Percentiles rank a stretch among this genome's conserved stretches.
phyloP scores from a whole-genome alignment of 2,329 filamentous ascomycete species.

The Neofusicoccum cordaticola region DNA sequence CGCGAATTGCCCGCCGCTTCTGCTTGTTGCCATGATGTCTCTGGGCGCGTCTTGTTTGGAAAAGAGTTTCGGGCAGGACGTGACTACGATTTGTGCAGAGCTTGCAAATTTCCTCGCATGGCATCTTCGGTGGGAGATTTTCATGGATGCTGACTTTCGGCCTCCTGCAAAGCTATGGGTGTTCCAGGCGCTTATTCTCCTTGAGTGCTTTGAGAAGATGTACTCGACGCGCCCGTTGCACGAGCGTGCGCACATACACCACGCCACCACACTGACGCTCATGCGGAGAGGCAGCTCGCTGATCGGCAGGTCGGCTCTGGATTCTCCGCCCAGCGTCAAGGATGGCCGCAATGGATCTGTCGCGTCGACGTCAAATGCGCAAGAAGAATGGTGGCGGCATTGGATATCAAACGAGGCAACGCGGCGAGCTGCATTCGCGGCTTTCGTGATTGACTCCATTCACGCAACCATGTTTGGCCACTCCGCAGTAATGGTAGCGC shows the following conservation, averaged over 20 bases:
- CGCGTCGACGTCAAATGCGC: constrained; percentile 56
- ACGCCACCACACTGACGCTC: constrained; percentile 89
- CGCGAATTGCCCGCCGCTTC: constrained; percentile 77
- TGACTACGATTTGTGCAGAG: constrained; percentile 74
- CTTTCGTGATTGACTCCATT: constrained; percentile 91
- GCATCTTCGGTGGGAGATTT: constrained; percentile 94
- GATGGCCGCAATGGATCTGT: constrained; percentile 54
- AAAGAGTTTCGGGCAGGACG: constrained; percentile 70
- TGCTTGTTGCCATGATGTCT: constrained; percentile 85
- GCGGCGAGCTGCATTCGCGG: constrained; percentile 82
- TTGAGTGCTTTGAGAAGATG: constrained; percentile 97
- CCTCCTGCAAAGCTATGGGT: constrained; percentile 95
- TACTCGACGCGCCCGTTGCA: constrained; percentile 89
- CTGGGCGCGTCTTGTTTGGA: constrained; percentile 90
- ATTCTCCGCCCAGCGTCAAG: constrained; percentile 74
- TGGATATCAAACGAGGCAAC: constrained; percentile 97
- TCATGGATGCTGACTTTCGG: constrained; percentile 84
- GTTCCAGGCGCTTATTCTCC: constrained; percentile 82
- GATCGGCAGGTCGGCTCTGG: constrained; percentile 78
- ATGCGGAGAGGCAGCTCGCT: constrained; percentile 93
- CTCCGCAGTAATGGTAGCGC: constrained; percentile 92
- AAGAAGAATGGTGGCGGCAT: constrained; percentile 90
- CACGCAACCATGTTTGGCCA: constrained; percentile 98
- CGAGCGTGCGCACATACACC: constrained; percentile 93
- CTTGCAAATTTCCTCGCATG: constrained; percentile 87